A percentile compares a stretch with the other conserved stretches of the same genome.
These are phyloP conservation scores for Leishmania mexicana DNA, from an alignment of 208 protist genomes.

Conservation along the genomic window DNA sequence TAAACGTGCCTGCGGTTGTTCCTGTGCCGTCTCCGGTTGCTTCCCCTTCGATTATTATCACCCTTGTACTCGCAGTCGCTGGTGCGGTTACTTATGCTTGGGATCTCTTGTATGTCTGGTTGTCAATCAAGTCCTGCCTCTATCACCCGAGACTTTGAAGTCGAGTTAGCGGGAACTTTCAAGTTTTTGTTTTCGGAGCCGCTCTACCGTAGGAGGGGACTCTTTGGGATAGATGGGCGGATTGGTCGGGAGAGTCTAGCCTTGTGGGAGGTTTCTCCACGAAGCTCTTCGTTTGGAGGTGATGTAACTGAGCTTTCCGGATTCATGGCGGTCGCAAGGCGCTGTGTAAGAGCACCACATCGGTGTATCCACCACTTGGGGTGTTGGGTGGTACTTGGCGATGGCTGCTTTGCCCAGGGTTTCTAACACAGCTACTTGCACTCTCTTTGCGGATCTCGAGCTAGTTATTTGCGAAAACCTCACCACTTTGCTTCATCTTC, in stretches of 20 bases:
- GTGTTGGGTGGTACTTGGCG: not conserved
- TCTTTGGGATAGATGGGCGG: not conserved
- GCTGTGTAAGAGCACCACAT: not conserved
- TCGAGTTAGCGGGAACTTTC: not conserved
- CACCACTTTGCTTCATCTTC: not conserved
- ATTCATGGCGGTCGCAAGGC: not conserved
- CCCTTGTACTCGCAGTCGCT: not conserved
- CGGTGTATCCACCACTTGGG: too few relatives aligned
- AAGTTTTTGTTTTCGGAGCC: not conserved
- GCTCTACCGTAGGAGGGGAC: not conserved
- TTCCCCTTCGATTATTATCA: not conserved
- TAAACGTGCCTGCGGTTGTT: not conserved
- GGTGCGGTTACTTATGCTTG: not conserved
- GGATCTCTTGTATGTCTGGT: not conserved
- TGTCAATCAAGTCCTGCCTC: not conserved
- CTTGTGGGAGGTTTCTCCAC: too few relatives aligned
- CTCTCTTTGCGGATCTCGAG: not conserved
- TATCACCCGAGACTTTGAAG: not conserved
- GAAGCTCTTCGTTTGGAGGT: not conserved
- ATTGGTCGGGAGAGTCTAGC: not conserved
- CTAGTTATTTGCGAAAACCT: not conserved
- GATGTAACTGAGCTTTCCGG: not conserved
- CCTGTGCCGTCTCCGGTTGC: too few relatives aligned
- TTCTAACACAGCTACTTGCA: not conserved
- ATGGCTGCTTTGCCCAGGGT: not conserved